Evolutionary conservation across 371 early-diverging fungal genomes (phyloP).

Genomic region (Syncephalastrum contaminatum): DNA sequence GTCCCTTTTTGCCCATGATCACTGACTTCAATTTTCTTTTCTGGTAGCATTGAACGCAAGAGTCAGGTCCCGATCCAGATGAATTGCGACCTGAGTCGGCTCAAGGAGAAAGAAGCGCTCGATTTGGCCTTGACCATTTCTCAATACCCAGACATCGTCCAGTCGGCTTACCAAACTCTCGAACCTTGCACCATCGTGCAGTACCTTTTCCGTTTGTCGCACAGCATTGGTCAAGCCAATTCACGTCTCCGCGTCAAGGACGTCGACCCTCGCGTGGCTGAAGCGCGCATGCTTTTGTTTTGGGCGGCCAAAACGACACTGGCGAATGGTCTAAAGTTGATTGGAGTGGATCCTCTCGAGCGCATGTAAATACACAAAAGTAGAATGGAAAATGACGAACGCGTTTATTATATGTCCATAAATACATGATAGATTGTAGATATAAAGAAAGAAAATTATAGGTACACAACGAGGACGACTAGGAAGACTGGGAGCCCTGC

Average conservation of each 20-base stretch:
- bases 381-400: not conserved
- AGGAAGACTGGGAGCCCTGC: not conserved
- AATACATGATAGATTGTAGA: no score
- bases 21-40: not conserved
- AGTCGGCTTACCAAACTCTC: slow-evolving; percentile 46
- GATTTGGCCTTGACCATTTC: slow-evolving; percentile 77
- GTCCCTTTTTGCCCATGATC: not conserved
- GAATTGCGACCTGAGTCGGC: slow-evolving; percentile 34
- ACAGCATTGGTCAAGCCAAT: slow-evolving; percentile 76
- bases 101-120: slow-evolving; percentile 71
- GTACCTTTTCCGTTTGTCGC: slow-evolving; percentile 83
- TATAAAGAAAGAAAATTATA: not conserved
- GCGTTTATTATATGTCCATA: no score
- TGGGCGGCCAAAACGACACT: slow-evolving; percentile 75
- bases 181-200: slow-evolving; percentile 91
- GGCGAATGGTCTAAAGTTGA: slow-evolving; percentile 73
- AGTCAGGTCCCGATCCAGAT: slow-evolving; percentile 15
- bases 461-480: not conserved
- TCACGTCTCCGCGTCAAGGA: slow-evolving; percentile 74
- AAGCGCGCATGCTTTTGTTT: slow-evolving; percentile 77
- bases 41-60: slow-evolving; percentile 42
- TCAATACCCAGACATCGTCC: slow-evolving; percentile 83
- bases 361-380: slow-evolving; percentile 72
- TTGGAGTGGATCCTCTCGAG: slow-evolving; percentile 81
- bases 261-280: slow-evolving; percentile 63